Evolutionary conservation across 2,329 filamentous ascomycete species (phyloP).

Genomic region (Emmonsiellopsis sp.): DNA sequence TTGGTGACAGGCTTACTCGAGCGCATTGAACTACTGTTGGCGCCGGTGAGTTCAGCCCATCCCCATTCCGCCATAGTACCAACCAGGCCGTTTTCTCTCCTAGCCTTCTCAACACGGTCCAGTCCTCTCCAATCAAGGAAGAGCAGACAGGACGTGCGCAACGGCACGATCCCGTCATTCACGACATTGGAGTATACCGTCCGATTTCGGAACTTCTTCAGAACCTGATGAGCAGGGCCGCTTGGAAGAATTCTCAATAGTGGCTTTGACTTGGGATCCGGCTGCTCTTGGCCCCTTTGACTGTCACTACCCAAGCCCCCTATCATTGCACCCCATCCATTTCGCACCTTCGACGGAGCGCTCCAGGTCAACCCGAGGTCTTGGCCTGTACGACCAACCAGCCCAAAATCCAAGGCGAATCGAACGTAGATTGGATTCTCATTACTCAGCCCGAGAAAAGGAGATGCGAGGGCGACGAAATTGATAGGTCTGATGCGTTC

Average conservation of each 20-base stretch:
- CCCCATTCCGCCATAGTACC: slow-evolving; percentile 90
- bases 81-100: slow-evolving; percentile 81
- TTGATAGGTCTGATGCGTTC: slow-evolving; percentile 77
- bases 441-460: slow-evolving; percentile 85
- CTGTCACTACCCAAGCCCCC: slow-evolving; percentile 62
- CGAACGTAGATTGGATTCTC: slow-evolving; percentile 97
- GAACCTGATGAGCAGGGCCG: slow-evolving; percentile 76
- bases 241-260: slow-evolving; percentile 81
- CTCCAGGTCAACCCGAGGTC: slow-evolving; percentile 93
- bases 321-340: slow-evolving; percentile 81
- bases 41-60: slow-evolving; percentile 79
- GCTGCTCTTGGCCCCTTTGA: slow-evolving; percentile 42
- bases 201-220: slow-evolving; percentile 80
- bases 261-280: slow-evolving; percentile 77
- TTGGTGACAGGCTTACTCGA: slow-evolving; percentile 10
- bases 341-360: slow-evolving; percentile 72
- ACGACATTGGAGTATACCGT: slow-evolving; percentile 96
- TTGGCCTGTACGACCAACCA: slow-evolving; percentile 92
- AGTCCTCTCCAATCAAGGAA: slow-evolving; percentile 96
- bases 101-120: slow-evolving; percentile 85
- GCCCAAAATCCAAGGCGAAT: slow-evolving; percentile 89
- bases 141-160: slow-evolving; percentile 89
- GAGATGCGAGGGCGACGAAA: slow-evolving; percentile 79
- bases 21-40: slow-evolving; percentile 44
- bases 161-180: slow-evolving; percentile 91